Base-by-base conservation (phyloP, 495 filamentous ascomycete species). In the Aspergillus cristatus region DNA sequence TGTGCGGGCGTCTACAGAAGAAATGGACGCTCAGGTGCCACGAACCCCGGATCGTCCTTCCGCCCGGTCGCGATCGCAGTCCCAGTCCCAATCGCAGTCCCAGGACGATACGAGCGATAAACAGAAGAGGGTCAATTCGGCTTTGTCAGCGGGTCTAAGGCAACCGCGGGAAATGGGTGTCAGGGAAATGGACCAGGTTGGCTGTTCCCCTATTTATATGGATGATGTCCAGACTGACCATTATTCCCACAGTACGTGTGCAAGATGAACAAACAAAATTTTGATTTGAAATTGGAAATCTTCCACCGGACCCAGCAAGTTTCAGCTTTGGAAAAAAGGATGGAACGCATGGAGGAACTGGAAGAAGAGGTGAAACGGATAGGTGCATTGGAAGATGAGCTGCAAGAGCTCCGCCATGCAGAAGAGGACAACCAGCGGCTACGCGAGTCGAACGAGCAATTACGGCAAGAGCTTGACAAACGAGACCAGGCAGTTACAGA, bases 281-380 rank as follows among this genome's bases (percentile, higher is more conserved):
- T 94, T 51, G 84, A 89, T 51, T 67, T 96, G 40, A 94, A 94
- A 57, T 66, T 94, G 33, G 84, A 90, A 43, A 67, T 94, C 1
- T 84, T 75, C 48, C 83, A 94, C 45, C 71, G 81, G 13, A 55
- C 66, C 8, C 67, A 81, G 34, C 76, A 85, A 22, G 68, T 85
- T 43, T 60, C 69, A 12, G 62, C 67, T n/a, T 36, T 88, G 37
- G 81, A 87, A 54, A 72, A 79, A 34, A 86, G 81, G 47, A 55
- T 77, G 18, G 78, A 75, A 7, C 79, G 80, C 34, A 72, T 86
- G 31, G 63, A 82, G 20, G 77, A 82, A 11, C 56, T 86, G 34
- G 72, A 78, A 35, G 68, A 74, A 24, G 80, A 90, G 44, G 69
- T 82, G 39, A 70, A 78, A 26, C 75, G 78, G 17, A 67, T 89